Conservation (phyloP, 176 grass and related monocot species). For the Poa annua region DNA sequence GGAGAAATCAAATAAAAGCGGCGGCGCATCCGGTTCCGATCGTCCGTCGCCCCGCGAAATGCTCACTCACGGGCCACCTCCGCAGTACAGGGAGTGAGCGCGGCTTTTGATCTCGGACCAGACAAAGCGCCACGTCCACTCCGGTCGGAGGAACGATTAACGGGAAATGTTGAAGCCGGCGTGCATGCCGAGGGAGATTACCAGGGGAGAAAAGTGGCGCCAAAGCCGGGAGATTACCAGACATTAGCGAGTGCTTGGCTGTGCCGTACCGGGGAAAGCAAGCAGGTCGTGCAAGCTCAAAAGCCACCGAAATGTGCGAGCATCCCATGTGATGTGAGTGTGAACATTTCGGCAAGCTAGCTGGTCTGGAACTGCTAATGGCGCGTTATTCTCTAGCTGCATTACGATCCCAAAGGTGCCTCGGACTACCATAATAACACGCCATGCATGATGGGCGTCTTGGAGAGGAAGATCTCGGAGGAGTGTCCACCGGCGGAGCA, state of each 20-base stretch:
- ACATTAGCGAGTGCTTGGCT: not conserved
- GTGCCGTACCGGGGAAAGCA: not conserved
- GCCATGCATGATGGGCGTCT: not conserved
- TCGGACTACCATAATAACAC: constrained; percentile 12
- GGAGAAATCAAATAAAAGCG: constrained; percentile 31
- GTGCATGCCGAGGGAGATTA: not conserved
- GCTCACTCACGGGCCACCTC: not conserved
- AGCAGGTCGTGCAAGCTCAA: constrained; percentile 31
- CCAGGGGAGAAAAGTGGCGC: not conserved
- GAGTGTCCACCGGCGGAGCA: too few species aligned
- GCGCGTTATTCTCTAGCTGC: not conserved
- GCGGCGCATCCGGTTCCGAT: constrained; percentile 9
- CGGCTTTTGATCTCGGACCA: not conserved
- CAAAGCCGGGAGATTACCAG: not conserved
- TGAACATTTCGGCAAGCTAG: constrained; percentile 2
- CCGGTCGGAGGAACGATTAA: not conserved
- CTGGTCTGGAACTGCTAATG: not conserved
- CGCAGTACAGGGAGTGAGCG: not conserved
- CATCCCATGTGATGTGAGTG: constrained; percentile 53
- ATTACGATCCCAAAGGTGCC: constrained; percentile 9
- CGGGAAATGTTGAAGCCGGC: constrained; percentile 16
- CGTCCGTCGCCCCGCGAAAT: constrained; percentile 1
- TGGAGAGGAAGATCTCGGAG: too few species aligned
- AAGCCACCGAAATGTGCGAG: not conserved
- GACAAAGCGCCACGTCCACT: constrained; percentile 1